These are phyloP conservation scores for Tephrocybe sp. DNA, from an alignment of 768 basidiomycete genomes.

Conservation along the genomic window DNA sequence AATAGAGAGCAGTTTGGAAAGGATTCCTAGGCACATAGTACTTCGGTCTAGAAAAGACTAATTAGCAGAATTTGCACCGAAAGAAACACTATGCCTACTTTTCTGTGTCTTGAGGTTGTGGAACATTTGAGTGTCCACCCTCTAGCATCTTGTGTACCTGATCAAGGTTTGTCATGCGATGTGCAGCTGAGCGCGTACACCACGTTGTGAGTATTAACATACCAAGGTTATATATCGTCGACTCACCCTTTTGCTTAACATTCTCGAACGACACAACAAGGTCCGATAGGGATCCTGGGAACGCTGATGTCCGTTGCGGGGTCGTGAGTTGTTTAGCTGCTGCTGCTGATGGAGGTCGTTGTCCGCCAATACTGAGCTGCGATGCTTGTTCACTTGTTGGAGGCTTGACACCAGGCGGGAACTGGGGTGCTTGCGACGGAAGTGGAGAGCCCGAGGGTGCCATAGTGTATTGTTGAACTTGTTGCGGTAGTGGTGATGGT, in stretches of 20 bases:
- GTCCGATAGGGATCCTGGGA: constrained; percentile 87
- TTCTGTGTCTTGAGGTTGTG: constrained; percentile 93
- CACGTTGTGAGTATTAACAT: constrained; percentile 4
- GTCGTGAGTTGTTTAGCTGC: constrained; percentile 42
- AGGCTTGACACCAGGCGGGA: constrained; percentile 69
- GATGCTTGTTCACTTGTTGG: constrained; percentile 42
- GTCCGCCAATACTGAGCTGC: constrained; percentile 34
- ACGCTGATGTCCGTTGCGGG: constrained; percentile 41
- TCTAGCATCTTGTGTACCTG: constrained; percentile 93
- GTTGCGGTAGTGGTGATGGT: constrained; percentile 41
- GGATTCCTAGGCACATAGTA: constrained; percentile 96
- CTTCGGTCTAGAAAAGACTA: constrained; percentile 65
- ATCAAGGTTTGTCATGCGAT: constrained; percentile 83
- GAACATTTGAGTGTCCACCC: constrained; percentile 83
- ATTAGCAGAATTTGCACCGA: constrained; percentile 10
- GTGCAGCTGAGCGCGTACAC: constrained; percentile 45
- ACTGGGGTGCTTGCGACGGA: constrained; percentile 50
- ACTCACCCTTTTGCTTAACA: constrained; percentile 92
- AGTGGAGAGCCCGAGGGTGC: constrained; percentile 27
- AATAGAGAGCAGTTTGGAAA: constrained; percentile 87
- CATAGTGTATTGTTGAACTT: constrained; percentile 32
- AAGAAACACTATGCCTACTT: constrained; percentile 50
- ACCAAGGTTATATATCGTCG: neutral
- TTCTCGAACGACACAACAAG: constrained; percentile 93
- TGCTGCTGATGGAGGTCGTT: constrained; percentile 55